Evolutionary conservation across 2,329 filamentous ascomycete species (phyloP), one percentile per base, ranked within the genome.

Genomic region (Stemphylium beticola): DNA sequence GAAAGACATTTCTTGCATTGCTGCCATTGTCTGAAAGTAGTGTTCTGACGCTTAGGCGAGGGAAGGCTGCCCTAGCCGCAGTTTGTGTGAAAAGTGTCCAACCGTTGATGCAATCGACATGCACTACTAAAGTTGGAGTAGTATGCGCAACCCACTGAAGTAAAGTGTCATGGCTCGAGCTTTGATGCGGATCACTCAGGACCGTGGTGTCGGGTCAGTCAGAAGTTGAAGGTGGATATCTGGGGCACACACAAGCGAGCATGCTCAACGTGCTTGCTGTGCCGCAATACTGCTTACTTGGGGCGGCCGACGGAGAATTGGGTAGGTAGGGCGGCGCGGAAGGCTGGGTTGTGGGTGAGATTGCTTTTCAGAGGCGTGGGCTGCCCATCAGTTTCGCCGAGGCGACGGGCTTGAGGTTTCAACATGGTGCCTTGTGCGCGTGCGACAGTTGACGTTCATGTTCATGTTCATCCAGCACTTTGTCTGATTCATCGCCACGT

Each of bases 241-340:
- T 50, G 50, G 55, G 41, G 41, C 52, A 38, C 15, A 38, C 15
- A 7, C 22, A 49, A 51, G 51, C 47, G 51, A 49, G 32, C 49
- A 40, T 45, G 42, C 31, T 43, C 17, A 11, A 36, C n/a, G 17
- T 31, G 41, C 15, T 17, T 39, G 34, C 49, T 59, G 53, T 57
- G 57, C 57, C 46, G 45, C 53, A 51, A 24, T 24, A 7, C 22
- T 24, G 6, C 22, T 24, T 24, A 7, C 5, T 24, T 24, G 8
- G 20, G 20, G n/a, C n/a, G n/a, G n/a, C n/a, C n/a, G n/a, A n/a
- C n/a, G n/a, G n/a, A n/a, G n/a, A n/a, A n/a, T n/a, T n/a, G n/a
- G n/a, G 20, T 22, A 22, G 57, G 20, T 32, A 53, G 41, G 31
- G 54, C 54, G 44, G 54, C 45, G 49, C 49, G 54, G 45, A 49